These are phyloP conservation scores for Ampelocalamus luodianensis DNA, from an alignment of 176 grass and related monocot genomes.

Conservation along the genomic window DNA sequence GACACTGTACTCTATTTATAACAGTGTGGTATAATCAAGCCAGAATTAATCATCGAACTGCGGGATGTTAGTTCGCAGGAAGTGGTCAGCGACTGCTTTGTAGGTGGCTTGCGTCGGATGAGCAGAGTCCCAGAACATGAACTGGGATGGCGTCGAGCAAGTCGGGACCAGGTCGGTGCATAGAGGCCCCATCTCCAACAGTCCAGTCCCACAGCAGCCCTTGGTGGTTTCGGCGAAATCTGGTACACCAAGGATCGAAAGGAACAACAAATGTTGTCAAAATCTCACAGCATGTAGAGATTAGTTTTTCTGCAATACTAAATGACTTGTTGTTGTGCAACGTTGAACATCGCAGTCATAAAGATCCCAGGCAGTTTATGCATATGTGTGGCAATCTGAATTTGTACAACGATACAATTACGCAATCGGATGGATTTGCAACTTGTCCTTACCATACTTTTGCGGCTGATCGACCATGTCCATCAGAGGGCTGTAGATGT, in stretches of 20 bases:
- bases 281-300: neutral
- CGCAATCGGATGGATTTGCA: neutral
- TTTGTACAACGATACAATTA: neutral
- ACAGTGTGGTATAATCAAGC: neutral
- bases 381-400: neutral
- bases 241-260: neutral
- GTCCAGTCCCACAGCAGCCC: constrained; percentile 48
- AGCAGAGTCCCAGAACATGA: constrained; percentile 54
- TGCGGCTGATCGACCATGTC: constrained; percentile 47
- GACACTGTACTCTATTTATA: neutral
- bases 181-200: constrained; percentile 48
- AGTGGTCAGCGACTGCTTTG: constrained; percentile 37
- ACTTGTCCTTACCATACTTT: constrained; percentile 28
- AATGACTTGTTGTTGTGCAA: no score
- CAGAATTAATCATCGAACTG: constrained; percentile 16
- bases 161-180: constrained; percentile 27
- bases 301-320: neutral
- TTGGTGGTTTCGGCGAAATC: constrained; percentile 38
- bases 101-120: constrained; percentile 58
- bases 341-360: no score
- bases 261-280: neutral
- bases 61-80: constrained; percentile 5
- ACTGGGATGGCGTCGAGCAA: constrained; percentile 22
- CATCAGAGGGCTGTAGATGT: constrained; percentile 41
- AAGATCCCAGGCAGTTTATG: no score